These are phyloP conservation scores for Plasmodium coatneyi DNA, from an alignment of 169 alveolate genomes.

Conservation along the genomic window DNA sequence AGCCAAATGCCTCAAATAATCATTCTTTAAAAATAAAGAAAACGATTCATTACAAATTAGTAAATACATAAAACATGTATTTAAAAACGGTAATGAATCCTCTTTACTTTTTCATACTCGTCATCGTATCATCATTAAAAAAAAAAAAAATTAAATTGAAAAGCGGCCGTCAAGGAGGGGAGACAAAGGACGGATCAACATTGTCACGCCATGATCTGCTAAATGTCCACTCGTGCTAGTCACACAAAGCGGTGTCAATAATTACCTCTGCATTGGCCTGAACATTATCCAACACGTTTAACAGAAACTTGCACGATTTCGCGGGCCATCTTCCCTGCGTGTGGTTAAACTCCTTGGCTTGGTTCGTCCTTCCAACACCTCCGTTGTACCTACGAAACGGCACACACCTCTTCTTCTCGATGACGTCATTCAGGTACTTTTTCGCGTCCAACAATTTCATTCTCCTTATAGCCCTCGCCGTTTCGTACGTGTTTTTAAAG, in stretches of 20 bases:
- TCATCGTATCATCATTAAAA: constrained; percentile 75
- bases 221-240: constrained; percentile 73
- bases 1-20: constrained; percentile 87
- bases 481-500: constrained; percentile 97
- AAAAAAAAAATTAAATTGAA: constrained; percentile 28
- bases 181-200: constrained; percentile 55
- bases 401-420: constrained; percentile 95
- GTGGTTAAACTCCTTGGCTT: constrained; percentile 95
- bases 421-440: constrained; percentile 95
- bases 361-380: constrained; percentile 97
- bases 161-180: neutral
- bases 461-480: constrained; percentile 96
- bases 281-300: constrained; percentile 93
- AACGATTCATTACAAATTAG: constrained; percentile 49
- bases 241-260: neutral
- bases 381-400: constrained; percentile 97
- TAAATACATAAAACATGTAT: constrained; percentile 81
- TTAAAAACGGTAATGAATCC: constrained; percentile 39
- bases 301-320: constrained; percentile 94
- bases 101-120: constrained; percentile 76
- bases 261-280: constrained; percentile 96
- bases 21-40: constrained; percentile 76
- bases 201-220: neutral
- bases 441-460: constrained; percentile 94
- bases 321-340: constrained; percentile 99